Evolutionary conservation across 2,329 filamentous ascomycete genomes (phyloP).

Genomic region (Cladosporium halotolerans): DNA sequence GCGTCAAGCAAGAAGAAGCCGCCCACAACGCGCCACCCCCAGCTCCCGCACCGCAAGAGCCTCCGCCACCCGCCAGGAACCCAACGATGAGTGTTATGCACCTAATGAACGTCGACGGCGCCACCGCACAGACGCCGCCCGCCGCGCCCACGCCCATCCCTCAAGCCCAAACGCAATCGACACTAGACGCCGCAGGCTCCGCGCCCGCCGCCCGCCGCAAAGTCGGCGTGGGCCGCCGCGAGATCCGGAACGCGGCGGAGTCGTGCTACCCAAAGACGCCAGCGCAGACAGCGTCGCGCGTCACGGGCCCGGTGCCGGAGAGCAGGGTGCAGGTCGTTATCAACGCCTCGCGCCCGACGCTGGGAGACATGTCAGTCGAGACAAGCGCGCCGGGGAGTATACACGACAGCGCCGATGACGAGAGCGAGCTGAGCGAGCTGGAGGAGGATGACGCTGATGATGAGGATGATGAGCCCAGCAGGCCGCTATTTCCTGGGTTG

Average conservation of each 20-base stretch:
- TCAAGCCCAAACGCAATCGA: constrained; percentile 11
- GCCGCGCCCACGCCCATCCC: constrained; percentile 14
- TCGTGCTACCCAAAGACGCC: constrained; percentile 40
- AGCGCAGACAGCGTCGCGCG: constrained; percentile 13
- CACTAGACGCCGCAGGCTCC: constrained; percentile 10
- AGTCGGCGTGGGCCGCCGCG: constrained; percentile 54
- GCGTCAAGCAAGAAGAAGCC: constrained; percentile 23
- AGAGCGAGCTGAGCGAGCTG: constrained; percentile 50
- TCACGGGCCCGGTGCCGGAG: constrained; percentile 7
- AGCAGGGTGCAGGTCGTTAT: constrained; percentile 25
- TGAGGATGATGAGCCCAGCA: constrained; percentile 7
- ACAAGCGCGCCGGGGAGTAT: constrained; percentile 53
- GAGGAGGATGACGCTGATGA: constrained; percentile 24
- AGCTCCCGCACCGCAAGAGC: constrained; percentile 16
- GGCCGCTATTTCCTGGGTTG: constrained; percentile 23
- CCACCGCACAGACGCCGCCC: constrained; percentile 14
- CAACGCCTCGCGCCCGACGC: constrained; percentile 15
- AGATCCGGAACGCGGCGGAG: constrained; percentile 55
- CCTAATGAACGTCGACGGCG: constrained; percentile 31
- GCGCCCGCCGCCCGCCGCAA: constrained; percentile 34
- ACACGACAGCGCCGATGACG: constrained; percentile 49
- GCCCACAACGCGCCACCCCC: constrained; percentile 15
- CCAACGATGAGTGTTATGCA: constrained; percentile 29
- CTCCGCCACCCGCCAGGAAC: constrained; percentile 17
- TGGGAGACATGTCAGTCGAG: constrained; percentile 26